Base-by-base conservation (phyloP, 768 basidiomycete genomes). In the Phlebiopsis gigantea region DNA sequence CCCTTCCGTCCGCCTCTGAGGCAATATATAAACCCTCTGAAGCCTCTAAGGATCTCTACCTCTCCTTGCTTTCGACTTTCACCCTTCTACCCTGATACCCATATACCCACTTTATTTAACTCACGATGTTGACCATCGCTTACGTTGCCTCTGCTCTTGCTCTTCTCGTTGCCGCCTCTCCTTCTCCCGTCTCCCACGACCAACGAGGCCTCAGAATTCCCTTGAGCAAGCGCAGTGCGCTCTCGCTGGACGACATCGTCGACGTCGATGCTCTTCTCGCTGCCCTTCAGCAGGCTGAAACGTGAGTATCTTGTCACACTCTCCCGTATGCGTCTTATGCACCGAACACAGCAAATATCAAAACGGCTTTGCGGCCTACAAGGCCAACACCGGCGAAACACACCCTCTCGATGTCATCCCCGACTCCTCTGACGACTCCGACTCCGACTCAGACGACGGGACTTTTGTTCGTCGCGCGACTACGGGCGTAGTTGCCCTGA, bases 401-500 rank as follows among this genome's bases (percentile, higher is more conserved):
- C 58, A 59, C 24, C 53, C 57, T 6, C 46, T 58, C 21, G n/a
- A n/a, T 17, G 17, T 9, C 12, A 19, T 29, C 12, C 15, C 19
- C 29, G 21, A 30, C 14, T 2, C 21, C n/a, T 46, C 43, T 14
- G 34, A 45, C 21, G 4, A 17, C 22, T 39, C 47, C n/a, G 31
- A n/a, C 6, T 5, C 24, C 26, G 31, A 34, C 31, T 14, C 14
- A 34, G 31, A 6, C n/a, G 19, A 41, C 44, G 44, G 39, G 10
- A 41, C 29, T 9, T 8, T 31, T 34, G 43, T 25, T 7, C 46
- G 42, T 10, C 57, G 57, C 9, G 50, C 30, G 4, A 45, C 25
- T 5, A n/a, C n/a, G n/a, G 57, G 53, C 31, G 19, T 28, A 9
- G 47, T 34, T 10, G 29, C 63, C 12, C 63, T 69, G 44, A 64